phyloP scores from a whole-genome alignment of 2,329 filamentous ascomycete species.

The Teratosphaeria zuluensis region DNA sequence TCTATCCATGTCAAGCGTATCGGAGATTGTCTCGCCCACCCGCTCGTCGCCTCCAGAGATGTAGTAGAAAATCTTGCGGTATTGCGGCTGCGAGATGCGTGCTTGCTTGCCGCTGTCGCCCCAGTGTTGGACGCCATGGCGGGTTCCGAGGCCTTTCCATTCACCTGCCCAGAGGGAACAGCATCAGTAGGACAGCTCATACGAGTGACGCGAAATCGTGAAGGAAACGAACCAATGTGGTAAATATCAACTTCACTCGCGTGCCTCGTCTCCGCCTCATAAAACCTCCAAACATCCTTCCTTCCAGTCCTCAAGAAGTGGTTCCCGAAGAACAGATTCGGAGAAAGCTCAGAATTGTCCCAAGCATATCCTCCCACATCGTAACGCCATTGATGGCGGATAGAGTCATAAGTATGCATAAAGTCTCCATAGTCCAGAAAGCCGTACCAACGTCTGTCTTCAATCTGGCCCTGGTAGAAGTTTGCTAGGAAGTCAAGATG shows the following conservation, averaged over 20 bases:
- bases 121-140: conserved; percentile 55
- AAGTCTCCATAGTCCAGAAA: conserved; percentile 55
- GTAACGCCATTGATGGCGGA: conserved; percentile 53
- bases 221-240: conserved; percentile 34
- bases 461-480: conserved; percentile 48
- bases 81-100: conserved; percentile 49
- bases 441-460: conserved; percentile 52
- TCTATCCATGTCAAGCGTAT: conserved; percentile 43
- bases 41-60: conserved; percentile 48
- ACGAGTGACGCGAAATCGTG: too few relatives aligned
- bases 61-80: conserved; percentile 49
- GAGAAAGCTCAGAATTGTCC: conserved; percentile 56
- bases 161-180: conserved; percentile 20
- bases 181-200: background rate
- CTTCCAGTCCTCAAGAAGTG: conserved; percentile 52
- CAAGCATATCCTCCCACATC: conserved; percentile 56
- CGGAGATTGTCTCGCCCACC: conserved; percentile 44
- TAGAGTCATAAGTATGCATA: conserved; percentile 51
- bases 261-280: conserved; percentile 50
- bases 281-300: conserved; percentile 48
- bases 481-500: conserved; percentile 48
- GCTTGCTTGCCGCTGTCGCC: conserved; percentile 53
- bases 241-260: conserved; percentile 55
- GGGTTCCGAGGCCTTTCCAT: conserved; percentile 51
- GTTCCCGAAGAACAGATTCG: conserved; percentile 54